Percentiles rank a stretch among this genome's conserved stretches.
phyloP scores from a whole-genome alignment of 192 early-diverging fungal species.

The Coemansia sp. region DNA sequence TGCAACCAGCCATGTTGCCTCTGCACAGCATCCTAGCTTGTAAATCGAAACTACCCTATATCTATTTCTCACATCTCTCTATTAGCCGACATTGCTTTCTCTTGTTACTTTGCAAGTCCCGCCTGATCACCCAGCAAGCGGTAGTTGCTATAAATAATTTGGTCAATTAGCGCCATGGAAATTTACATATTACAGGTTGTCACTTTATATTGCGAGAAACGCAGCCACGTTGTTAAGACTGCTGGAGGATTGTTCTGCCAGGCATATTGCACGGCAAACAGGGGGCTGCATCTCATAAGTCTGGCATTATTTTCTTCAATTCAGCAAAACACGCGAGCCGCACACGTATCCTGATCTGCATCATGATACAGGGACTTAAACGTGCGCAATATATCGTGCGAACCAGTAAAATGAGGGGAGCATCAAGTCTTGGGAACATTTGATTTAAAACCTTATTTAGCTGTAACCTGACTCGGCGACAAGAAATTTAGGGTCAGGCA shows the following conservation, averaged over 20 bases:
- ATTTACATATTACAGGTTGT: neutral
- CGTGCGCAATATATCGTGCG: neutral
- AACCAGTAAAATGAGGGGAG: neutral
- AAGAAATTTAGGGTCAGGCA: neutral
- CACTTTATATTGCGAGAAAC: neutral
- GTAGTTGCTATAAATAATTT: neutral
- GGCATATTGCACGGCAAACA: neutral
- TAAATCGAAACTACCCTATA: slow-evolving; percentile 13
- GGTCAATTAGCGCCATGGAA: neutral
- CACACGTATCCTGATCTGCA: neutral
- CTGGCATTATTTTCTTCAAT: neutral
- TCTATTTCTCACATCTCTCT: no score
- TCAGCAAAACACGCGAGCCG: neutral
- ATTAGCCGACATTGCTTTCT: no score
- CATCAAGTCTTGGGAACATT: neutral
- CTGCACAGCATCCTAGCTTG: neutral
- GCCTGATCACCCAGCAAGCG: neutral
- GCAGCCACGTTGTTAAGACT: neutral
- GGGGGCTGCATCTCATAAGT: no score
- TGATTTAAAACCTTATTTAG: neutral
- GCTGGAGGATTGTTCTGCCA: neutral
- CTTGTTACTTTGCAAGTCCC: slow-evolving; percentile 4
- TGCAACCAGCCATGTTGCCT: no score
- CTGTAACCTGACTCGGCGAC: neutral
- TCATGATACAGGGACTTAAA: neutral